Evolutionary conservation across 768 basidiomycete species (phyloP), one percentile per base, ranked within the genome.

Genomic region (Tricholoma sp.): DNA sequence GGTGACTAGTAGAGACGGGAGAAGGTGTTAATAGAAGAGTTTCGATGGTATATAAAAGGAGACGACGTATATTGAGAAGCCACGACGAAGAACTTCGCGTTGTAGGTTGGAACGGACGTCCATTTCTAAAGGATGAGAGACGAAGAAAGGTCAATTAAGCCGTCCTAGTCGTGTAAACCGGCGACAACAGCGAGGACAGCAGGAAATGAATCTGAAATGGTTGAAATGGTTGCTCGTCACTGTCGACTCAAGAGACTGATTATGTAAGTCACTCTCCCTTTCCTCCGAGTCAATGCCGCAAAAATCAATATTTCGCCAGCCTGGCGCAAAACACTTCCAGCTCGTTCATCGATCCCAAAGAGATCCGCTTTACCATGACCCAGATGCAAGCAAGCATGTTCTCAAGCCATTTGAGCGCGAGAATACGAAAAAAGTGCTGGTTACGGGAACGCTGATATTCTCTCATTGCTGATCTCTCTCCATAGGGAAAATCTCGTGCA

Each of bases 291-390:
- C 61, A 68, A 91, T 91, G 89, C 80, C 89, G 37, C 75, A 79
- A 63, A 91, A 88, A 74, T 95, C 94, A 12, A 81, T 94, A 61
- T 99, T 91, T 76, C 85, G 93, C 58, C 87, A 86, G 62, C 91
- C 96, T 7, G 92, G 91, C 19, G 86, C 89, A 55, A 85, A 87
- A 66, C 95, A 98, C 69, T 98, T 96, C 64, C 95, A 98, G 75
- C 89, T 99, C 37, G 95, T 99, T 19, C 94, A 98, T 69, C 83
- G 97, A 58, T 98, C 95, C 7, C 94, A 94, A 66, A 78, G 96
- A 45, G 97, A 98, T 74, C 97, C 97, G 2, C 83, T 96, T 50
- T 93, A 94, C 61, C 88, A 98, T 66, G 95, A 98, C 64, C 85
- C 92, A 2, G 91, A 94, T 57, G 92, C 93, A 0, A 86, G 86